Base-by-base conservation (phyloP, 768 basidiomycete species). In the Leccinum obscurum region DNA sequence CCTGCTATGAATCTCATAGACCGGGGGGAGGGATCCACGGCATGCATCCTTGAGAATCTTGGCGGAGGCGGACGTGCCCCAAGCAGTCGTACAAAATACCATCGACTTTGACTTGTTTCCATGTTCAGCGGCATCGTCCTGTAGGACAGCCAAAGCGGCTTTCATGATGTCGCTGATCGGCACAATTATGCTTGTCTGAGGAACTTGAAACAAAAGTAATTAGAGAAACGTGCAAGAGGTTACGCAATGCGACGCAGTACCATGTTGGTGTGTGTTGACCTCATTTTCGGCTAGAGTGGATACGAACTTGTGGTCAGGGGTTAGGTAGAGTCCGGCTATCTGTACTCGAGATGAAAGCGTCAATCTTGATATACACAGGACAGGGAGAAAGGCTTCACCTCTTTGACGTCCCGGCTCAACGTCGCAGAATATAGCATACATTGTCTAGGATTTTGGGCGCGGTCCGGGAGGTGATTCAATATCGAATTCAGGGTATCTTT, bases 371-470 rank as follows among this genome's bases (percentile, higher is more conserved):
- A 24, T 5, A 10, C 10, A n/a, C 14, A 7, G 5, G n/a, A 2
- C 10, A 8, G 4, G 26, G 37, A 24, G 13, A 50, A 49, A 34
- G 57, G 55, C 56, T 75, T 65, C 58, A 84, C 80, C 71, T 81
- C 69, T 56, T 81, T 81, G 26, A 91, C 86, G 49, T 88, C 86
- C n/a, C 82, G 75, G 57, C 87, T 86, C 75, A 92, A 81, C 0
- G 90, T 91, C 1, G 89, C 90, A 4, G 88, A 89, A 69, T 89
- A 92, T 75, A 83, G 75, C 79, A 90, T 62, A 71, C 87, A 77
- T 76, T 85, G 89, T 60, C 88, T 81, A 4, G 81, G 84, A 10
- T 85, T 78, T 60, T 81, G 77, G 53, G 77, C 78, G 49, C 73
- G 72, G 34, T 76, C 63, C 2, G 81, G 81, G 37, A 83, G 68